Percentiles rank a stretch among this genome's conserved stretches.
phyloP scores from a whole-genome alignment of 179 eudicot genomes.

The Spergularia azorica region DNA sequence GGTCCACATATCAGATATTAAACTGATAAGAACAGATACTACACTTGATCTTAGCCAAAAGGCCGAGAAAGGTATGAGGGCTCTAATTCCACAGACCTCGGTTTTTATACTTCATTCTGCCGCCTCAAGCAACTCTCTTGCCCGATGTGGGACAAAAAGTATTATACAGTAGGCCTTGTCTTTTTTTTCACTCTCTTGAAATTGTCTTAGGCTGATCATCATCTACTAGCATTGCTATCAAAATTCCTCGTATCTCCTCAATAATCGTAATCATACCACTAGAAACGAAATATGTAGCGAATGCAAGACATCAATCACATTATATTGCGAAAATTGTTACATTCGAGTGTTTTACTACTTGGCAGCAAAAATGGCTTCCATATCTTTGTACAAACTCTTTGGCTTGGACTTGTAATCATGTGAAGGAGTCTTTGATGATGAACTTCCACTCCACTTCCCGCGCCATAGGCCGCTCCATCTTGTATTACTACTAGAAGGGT shows the following conservation, averaged over 20 bases:
- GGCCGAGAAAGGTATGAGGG: constrained; percentile 51
- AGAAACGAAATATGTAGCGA: background rate
- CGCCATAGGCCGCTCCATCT: constrained; percentile 78
- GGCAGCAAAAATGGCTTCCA: constrained; percentile 89
- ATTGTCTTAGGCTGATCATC: background rate
- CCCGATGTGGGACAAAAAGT: constrained; percentile 21
- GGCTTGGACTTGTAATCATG: constrained; percentile 63
- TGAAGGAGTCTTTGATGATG: constrained; percentile 59
- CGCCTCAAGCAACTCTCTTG: background rate
- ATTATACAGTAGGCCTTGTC: no score
- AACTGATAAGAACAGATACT: constrained; percentile 71
- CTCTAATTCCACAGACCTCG: no score
- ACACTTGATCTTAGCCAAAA: constrained; percentile 69
- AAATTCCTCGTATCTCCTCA: background rate
- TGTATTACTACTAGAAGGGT: constrained; percentile 53
- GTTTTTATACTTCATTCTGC: background rate
- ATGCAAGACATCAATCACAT: background rate
- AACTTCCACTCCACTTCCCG: constrained; percentile 60
- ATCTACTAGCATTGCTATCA: background rate
- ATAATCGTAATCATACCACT: background rate
- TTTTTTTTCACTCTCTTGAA: background rate
- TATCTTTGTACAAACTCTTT: constrained; percentile 62
- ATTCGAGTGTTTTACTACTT: constrained; percentile 22
- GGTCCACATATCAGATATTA: constrained; percentile 44
- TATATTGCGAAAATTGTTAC: constrained; percentile 3